Conservation (phyloP, 1,284 basidiomycete genomes). For the Mrakiaceae sp. region DNA sequence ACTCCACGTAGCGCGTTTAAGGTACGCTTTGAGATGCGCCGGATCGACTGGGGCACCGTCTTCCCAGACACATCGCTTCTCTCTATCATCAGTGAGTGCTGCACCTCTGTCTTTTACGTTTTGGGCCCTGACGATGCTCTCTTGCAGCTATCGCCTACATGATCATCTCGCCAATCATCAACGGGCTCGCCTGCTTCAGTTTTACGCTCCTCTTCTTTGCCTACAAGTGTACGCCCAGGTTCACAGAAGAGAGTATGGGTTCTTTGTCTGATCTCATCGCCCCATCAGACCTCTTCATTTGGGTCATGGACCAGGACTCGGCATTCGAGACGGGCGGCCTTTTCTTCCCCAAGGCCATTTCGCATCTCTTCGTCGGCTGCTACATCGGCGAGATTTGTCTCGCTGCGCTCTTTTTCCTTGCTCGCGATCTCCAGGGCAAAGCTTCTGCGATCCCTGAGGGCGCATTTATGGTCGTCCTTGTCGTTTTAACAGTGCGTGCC, state of each 20-base stretch:
- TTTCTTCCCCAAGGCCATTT: conserved; percentile 91
- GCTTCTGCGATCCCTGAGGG: conserved; percentile 58
- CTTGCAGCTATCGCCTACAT: conserved; percentile 57
- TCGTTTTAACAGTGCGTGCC: conserved; percentile 57
- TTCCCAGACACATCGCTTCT: conserved; percentile 61
- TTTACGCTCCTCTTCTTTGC: conserved; percentile 76
- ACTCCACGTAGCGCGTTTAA: conserved; percentile 34
- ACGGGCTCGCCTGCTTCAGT: conserved; percentile 69
- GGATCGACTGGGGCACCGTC: conserved; percentile 61
- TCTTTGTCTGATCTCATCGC: neutral
- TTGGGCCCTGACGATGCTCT: neutral
- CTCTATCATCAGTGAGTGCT: conserved; percentile 57
- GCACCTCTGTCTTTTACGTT: conserved; percentile 34
- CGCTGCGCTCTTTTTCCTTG: conserved; percentile 77
- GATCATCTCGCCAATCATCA: conserved; percentile 87
- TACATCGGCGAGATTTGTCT: conserved; percentile 75
- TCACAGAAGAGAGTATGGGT: conserved; percentile 9
- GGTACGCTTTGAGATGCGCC: conserved; percentile 32
- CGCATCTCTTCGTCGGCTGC: conserved; percentile 84
- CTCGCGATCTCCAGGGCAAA: conserved; percentile 41
- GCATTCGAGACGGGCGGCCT: conserved; percentile 77
- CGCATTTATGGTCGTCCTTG: conserved; percentile 69
- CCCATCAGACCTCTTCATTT: conserved; percentile 54
- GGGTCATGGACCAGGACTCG: conserved; percentile 32
- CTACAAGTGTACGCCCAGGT: conserved; percentile 52